Conservation (phyloP, 2,329 filamentous ascomycete genomes). For the Paracamarosporium sp. region DNA sequence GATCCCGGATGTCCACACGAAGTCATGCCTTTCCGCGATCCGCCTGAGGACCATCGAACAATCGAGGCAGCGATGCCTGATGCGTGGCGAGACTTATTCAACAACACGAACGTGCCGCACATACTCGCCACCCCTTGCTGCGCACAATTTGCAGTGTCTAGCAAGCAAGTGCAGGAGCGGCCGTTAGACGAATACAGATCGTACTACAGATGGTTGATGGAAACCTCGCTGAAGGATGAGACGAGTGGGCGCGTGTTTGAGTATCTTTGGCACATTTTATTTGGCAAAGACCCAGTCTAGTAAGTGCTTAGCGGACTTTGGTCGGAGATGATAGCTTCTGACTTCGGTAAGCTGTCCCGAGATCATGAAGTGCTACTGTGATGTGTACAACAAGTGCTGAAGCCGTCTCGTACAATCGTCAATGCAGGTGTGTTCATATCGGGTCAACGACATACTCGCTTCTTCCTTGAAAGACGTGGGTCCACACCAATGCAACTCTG, state of each 20-base stretch:
- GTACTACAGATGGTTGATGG: slow-evolving; percentile 29
- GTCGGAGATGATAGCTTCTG: slow-evolving; percentile 1
- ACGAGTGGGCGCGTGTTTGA: slow-evolving; percentile 31
- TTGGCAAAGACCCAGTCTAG: slow-evolving; percentile 27
- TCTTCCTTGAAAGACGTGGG: no score
- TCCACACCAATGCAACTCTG: no score
- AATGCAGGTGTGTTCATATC: no score
- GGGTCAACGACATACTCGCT: no score
- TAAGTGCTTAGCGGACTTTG: slow-evolving; percentile 7
- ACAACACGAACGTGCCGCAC: slow-evolving; percentile 40
- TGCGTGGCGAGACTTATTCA: slow-evolving; percentile 55
- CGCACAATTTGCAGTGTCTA: slow-evolving; percentile 46
- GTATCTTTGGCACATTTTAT: slow-evolving; percentile 36
- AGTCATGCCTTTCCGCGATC: slow-evolving; percentile 37
- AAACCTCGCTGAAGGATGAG: slow-evolving; percentile 28
- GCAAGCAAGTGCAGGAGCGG: slow-evolving; percentile 31
- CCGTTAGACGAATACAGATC: slow-evolving; percentile 34
- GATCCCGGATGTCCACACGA: slow-evolving; percentile 47
- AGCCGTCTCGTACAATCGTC: no score
- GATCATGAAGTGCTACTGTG: slow-evolving; percentile 26
- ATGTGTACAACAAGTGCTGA: slow-evolving; percentile 25
- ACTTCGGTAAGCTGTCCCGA: slow-evolving; percentile 23
- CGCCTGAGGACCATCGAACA: slow-evolving; percentile 17
- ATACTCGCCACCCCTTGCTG: slow-evolving; percentile 56
- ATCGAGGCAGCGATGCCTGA: slow-evolving; percentile 29